phyloP scores from a whole-genome alignment of 2,329 filamentous ascomycete genomes.

The Pseudonectria foliicola region DNA sequence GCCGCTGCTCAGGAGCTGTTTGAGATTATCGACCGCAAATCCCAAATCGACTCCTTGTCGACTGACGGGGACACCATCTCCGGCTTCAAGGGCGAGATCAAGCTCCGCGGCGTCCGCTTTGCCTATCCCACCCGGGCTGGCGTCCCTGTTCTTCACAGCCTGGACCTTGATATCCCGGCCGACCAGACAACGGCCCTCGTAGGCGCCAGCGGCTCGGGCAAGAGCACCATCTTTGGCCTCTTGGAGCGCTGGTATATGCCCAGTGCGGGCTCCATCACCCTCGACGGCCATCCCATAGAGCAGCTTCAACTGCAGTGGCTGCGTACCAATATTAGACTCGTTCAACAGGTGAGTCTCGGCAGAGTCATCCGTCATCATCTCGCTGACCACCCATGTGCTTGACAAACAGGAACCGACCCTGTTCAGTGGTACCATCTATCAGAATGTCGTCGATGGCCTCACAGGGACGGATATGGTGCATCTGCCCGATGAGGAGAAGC shows the following conservation, averaged over 20 bases:
- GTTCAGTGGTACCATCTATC: constrained; percentile 44
- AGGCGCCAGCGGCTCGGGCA: constrained; percentile 51
- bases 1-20: constrained; percentile 42
- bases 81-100: constrained; percentile 36
- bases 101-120: constrained; percentile 42
- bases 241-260: constrained; percentile 55
- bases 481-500: constrained; percentile 35
- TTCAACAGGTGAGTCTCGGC: constrained; percentile 31
- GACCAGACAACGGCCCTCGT: constrained; percentile 48
- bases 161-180: constrained; percentile 37
- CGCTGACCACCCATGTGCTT: not conserved
- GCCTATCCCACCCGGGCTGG: constrained; percentile 50
- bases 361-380: not conserved
- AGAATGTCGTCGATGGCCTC: constrained; percentile 46
- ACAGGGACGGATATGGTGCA: constrained; percentile 29
- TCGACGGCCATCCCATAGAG: constrained; percentile 37
- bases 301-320: constrained; percentile 45
- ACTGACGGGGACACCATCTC: constrained; percentile 24
- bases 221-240: constrained; percentile 50
- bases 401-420: constrained; percentile 41
- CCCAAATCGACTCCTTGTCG: constrained; percentile 36
- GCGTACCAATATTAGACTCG: constrained; percentile 44
- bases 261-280: constrained; percentile 34
- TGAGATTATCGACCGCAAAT: constrained; percentile 38
- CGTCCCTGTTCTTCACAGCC: constrained; percentile 35